Conservation (phyloP, 176 grass and related monocot genomes). For the Leersia perrieri region DNA sequence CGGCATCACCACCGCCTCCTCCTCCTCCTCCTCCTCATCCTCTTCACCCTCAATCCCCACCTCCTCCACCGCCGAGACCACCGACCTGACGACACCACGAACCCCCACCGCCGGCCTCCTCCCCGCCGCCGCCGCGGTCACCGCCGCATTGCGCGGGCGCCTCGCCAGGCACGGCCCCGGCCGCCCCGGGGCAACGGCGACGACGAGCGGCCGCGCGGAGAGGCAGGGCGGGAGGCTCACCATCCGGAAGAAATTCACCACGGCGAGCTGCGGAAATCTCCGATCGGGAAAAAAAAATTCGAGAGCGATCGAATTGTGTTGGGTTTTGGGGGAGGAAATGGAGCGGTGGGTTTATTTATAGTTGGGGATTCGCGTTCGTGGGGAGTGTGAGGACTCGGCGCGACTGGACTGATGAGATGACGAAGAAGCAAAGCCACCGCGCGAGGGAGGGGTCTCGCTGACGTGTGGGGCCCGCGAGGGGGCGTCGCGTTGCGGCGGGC, state of each 20-base stretch:
- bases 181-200: not conserved
- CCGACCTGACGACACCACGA: not conserved
- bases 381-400: not conserved
- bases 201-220: conserved; percentile 40
- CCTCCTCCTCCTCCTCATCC: not conserved
- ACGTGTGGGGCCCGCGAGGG: not conserved
- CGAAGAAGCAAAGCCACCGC: too few species aligned
- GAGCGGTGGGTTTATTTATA: conserved; percentile 12
- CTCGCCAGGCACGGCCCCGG: not conserved
- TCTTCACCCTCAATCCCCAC: too few species aligned
- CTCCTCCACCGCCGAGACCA: conserved; percentile 11
- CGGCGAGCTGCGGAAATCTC: not conserved
- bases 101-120: not conserved
- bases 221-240: conserved; percentile 12
- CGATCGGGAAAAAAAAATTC: too few species aligned
- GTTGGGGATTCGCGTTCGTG: conserved; percentile 1
- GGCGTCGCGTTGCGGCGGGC: not conserved
- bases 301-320: not conserved
- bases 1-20: not conserved
- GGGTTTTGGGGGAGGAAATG: not conserved
- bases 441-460: not conserved
- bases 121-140: not conserved
- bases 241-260: not conserved
- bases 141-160: not conserved
- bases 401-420: not conserved